phyloP scores from a whole-genome alignment of 805 yeast genomes.

The Grigorovia humatica region DNA sequence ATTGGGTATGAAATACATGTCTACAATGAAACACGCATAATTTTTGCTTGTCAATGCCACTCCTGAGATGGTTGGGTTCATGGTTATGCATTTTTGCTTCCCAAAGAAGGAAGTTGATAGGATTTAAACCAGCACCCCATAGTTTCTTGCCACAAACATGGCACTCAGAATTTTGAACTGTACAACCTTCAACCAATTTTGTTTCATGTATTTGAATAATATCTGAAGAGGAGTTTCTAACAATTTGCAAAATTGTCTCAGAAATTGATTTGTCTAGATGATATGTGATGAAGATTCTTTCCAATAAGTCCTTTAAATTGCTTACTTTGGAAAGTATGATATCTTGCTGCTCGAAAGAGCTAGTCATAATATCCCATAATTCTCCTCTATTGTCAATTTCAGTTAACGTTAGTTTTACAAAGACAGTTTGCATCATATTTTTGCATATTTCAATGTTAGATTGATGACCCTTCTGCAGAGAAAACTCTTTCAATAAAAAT shows the following conservation, averaged over 20 bases:
- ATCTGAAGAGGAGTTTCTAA: conserved; percentile 46
- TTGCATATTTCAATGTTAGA: conserved; percentile 6
- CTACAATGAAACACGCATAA: conserved; percentile 21
- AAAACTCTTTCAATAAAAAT: conserved; percentile 11
- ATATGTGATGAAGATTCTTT: conserved; percentile 55
- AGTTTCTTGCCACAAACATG: conserved; percentile 65
- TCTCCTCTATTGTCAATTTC: conserved; percentile 12
- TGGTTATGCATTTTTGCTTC: conserved; percentile 33
- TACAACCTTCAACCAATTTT: conserved; percentile 53
- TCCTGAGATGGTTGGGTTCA: conserved; percentile 1
- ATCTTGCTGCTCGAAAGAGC: conserved; percentile 42
- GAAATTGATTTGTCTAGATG: conserved; percentile 52
- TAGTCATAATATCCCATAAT: conserved; percentile 43
- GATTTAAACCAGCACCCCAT: conserved; percentile 55
- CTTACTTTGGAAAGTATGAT: conserved; percentile 41
- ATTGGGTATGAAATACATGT: conserved; percentile 24
- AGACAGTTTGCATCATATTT: conserved; percentile 12
- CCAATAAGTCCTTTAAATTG: conserved; percentile 48
- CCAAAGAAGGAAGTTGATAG: conserved; percentile 47
- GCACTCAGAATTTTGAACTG: conserved; percentile 45
- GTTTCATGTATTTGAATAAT: conserved; percentile 35
- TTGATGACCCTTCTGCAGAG: conserved; percentile 10
- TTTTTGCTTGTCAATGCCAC: not conserved
- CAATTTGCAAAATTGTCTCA: conserved; percentile 38
- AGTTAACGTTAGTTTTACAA: conserved; percentile 14